Conservation (phyloP, 495 filamentous ascomycete species). For the Hypoxylon perforatum region DNA sequence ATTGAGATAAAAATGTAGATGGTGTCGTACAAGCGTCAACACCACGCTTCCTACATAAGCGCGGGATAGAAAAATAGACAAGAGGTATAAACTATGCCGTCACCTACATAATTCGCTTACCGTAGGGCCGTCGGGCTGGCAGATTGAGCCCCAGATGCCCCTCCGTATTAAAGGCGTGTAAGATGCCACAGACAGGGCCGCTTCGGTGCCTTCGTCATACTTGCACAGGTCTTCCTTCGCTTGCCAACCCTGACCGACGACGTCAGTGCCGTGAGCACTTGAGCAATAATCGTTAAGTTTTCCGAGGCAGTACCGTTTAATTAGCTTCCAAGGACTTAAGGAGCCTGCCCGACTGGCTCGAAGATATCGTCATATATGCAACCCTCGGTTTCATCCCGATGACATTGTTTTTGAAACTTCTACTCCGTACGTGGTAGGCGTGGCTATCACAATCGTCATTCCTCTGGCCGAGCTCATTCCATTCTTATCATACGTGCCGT, state of each 20-base stretch:
- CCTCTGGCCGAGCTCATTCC: conserved; percentile 25
- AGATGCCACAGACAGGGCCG: conserved; percentile 26
- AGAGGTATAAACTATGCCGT: conserved; percentile 13
- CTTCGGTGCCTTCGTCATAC: conserved; percentile 32
- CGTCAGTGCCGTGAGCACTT: conserved; percentile 35
- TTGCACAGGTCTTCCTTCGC: conserved; percentile 33
- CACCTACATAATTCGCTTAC: conserved; percentile 29
- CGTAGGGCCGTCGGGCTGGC: conserved; percentile 24
- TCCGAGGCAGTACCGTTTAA: conserved; percentile 41
- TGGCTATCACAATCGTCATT: conserved; percentile 37
- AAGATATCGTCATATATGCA: conserved; percentile 47
- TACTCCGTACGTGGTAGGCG: conserved; percentile 25
- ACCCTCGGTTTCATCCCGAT: conserved; percentile 45
- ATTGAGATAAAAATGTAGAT: not conserved
- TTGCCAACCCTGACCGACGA: conserved; percentile 33
- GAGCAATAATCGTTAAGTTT: conserved; percentile 30
- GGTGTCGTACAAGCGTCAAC: conserved; percentile 21
- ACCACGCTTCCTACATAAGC: conserved; percentile 5
- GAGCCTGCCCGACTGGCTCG: conserved; percentile 44
- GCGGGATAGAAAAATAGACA: conserved; percentile 8
- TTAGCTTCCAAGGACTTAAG: conserved; percentile 37
- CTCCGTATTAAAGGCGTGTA: conserved; percentile 28
- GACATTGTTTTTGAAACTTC: conserved; percentile 31
- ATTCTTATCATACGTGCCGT: conserved; percentile 36
- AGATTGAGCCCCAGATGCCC: conserved; percentile 35